Conservation (phyloP, 1,139 yeast species). For the Candida smagusa region DNA sequence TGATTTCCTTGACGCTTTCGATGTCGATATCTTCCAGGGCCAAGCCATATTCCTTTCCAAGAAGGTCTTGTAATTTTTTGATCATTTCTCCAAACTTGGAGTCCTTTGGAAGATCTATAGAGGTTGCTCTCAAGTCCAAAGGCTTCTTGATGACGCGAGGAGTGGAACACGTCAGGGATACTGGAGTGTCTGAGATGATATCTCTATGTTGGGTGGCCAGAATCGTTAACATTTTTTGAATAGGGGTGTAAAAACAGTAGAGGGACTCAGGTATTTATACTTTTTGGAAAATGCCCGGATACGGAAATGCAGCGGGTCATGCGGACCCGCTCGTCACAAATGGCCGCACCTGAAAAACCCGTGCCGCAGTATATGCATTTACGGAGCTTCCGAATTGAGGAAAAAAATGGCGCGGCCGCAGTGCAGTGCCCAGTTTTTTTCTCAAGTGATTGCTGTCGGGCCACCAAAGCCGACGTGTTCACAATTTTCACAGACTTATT, state of each 20-base stretch:
- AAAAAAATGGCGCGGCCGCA: too few species aligned
- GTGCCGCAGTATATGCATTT: too few species aligned
- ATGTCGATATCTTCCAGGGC: conserved; percentile 56
- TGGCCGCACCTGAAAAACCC: too few species aligned
- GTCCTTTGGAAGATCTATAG: conserved; percentile 13
- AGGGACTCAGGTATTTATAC: too few species aligned
- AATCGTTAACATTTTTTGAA: neutral
- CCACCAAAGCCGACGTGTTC: too few species aligned
- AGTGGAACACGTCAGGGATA: conserved; percentile 2
- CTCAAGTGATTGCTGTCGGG: too few species aligned
- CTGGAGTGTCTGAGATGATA: neutral
- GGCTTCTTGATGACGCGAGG: conserved; percentile 6
- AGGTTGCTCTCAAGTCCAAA: conserved; percentile 7
- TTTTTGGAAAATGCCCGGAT: too few species aligned
- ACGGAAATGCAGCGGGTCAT: too few species aligned
- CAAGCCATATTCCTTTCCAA: conserved; percentile 37
- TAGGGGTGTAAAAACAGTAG: neutral
- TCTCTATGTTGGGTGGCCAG: conserved; percentile 4
- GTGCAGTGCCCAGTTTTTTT: too few species aligned
- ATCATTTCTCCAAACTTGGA: conserved; percentile 29
- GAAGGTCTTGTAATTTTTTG: conserved; percentile 25
- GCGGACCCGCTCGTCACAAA: too few species aligned
- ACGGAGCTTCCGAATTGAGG: too few species aligned
- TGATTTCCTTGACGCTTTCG: conserved; percentile 37
- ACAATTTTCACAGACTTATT: too few species aligned